These are phyloP conservation scores for Backusella mclennaniae DNA, from an alignment of 192 early-diverging fungal species.

Conservation along the genomic window DNA sequence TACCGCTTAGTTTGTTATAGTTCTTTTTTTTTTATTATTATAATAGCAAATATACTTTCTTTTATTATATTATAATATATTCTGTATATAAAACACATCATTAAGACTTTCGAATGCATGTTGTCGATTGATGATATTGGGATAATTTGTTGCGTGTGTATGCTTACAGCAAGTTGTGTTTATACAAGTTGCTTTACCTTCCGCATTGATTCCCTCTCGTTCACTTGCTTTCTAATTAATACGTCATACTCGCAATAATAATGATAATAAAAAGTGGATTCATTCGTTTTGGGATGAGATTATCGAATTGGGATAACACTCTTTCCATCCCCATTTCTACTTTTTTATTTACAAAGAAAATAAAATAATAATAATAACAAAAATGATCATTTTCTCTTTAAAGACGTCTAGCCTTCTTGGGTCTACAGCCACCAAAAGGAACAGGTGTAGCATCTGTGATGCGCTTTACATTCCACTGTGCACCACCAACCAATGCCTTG, in stretches of 20 bases:
- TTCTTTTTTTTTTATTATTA: background rate
- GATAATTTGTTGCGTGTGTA: too few relatives aligned
- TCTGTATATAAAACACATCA: background rate
- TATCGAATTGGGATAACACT: too few relatives aligned
- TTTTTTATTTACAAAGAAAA: conserved; percentile 8
- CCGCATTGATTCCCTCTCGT: too few relatives aligned
- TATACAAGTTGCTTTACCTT: too few relatives aligned
- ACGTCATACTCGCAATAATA: too few relatives aligned
- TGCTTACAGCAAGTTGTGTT: too few relatives aligned
- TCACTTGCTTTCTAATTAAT: too few relatives aligned
- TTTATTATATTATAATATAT: background rate
- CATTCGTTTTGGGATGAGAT: too few relatives aligned
- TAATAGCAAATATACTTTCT: background rate
- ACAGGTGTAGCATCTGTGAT: conserved; percentile 90
- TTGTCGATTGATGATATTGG: too few relatives aligned
- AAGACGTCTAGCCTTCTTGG: conserved; percentile 84
- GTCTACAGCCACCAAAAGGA: conserved; percentile 88
- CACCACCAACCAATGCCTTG: conserved; percentile 76
- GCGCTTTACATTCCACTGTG: conserved; percentile 66
- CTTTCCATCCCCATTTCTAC: background rate
- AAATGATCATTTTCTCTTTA: background rate
- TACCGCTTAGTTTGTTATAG: background rate
- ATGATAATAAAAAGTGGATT: too few relatives aligned
- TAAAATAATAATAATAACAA: background rate
- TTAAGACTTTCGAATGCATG: background rate